Conservation (phyloP, 805 yeast genomes). For the Cyberlindnera americana region DNA sequence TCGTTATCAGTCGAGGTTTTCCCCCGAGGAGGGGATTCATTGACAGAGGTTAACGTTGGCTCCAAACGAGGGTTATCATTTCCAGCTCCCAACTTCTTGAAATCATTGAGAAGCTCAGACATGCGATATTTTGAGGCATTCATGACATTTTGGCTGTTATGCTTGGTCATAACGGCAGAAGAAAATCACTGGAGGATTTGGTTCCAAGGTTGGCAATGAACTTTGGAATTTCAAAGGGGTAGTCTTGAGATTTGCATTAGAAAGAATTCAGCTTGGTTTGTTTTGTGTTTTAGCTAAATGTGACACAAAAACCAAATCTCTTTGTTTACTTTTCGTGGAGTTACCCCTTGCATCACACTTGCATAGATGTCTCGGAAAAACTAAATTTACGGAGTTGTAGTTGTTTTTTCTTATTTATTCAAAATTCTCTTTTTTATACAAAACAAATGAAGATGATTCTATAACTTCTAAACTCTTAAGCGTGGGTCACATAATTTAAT, state of each 20-base stretch:
- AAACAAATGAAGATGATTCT: no score
- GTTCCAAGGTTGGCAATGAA: neutral
- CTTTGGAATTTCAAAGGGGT: no score
- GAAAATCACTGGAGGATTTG: no score
- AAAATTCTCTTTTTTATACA: no score
- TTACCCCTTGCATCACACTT: no score
- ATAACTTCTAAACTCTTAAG: conserved; percentile 1
- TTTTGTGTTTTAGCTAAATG: no score
- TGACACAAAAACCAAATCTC: conserved; percentile 3
- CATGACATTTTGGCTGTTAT: conserved; percentile 2
- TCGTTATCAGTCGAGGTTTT: conserved; percentile 12
- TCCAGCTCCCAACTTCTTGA: conserved; percentile 21
- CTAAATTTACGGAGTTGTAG: no score
- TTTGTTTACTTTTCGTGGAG: conserved; percentile 2
- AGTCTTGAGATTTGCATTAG: no score
- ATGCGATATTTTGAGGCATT: conserved; percentile 21
- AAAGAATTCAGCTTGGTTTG: no score
- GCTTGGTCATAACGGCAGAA: conserved; percentile 2
- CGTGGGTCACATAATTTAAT: conserved; percentile 7
- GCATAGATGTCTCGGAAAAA: no score
- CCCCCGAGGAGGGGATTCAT: neutral
- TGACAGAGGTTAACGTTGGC: no score
- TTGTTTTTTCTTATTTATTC: no score
- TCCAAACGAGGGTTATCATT: neutral
- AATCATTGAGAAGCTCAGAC: conserved; percentile 27